These are phyloP conservation scores for Saxophila tyrrhenica DNA, from an alignment of 495 filamentous ascomycete genomes.

Conservation along the genomic window DNA sequence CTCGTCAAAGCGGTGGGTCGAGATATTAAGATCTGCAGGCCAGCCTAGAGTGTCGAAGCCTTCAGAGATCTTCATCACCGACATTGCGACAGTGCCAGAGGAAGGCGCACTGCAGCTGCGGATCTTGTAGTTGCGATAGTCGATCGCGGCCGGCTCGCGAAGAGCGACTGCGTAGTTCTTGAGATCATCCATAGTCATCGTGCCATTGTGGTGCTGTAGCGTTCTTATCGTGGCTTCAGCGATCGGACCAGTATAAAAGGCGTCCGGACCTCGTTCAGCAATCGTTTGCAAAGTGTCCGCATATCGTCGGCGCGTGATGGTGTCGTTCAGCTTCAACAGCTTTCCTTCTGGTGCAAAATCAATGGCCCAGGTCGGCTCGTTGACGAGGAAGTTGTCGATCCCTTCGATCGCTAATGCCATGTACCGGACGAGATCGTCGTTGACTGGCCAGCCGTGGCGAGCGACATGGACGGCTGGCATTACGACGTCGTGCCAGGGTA, in stretches of 20 bases:
- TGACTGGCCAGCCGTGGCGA: constrained; percentile 60
- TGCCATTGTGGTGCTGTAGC: constrained; percentile 55
- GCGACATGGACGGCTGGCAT: constrained; percentile 64
- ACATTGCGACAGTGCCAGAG: constrained; percentile 60
- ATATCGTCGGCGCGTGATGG: constrained; percentile 65
- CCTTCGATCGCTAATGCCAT: constrained; percentile 39
- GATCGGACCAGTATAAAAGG: constrained; percentile 64
- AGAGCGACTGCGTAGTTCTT: constrained; percentile 53
- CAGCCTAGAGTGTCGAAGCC: constrained; percentile 53
- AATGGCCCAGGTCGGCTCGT: constrained; percentile 65
- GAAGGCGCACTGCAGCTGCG: constrained; percentile 59
- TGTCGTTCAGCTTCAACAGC: constrained; percentile 57
- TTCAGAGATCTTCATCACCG: constrained; percentile 65
- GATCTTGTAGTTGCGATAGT: constrained; percentile 56
- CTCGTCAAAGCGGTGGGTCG: constrained; percentile 72
- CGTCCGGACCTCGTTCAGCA: constrained; percentile 53
- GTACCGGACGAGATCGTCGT: constrained; percentile 56
- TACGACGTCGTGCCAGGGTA: constrained; percentile 60
- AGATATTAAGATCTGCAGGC: constrained; percentile 44
- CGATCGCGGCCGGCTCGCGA: constrained; percentile 49
- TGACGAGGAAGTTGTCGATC: constrained; percentile 49
- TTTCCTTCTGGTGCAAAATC: constrained; percentile 82
- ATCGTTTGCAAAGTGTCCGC: constrained; percentile 68
- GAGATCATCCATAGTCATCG: constrained; percentile 72
- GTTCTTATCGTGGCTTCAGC: constrained; percentile 63